Conservation (phyloP, 2,329 filamentous ascomycete genomes). For the Alternaria dauci region DNA sequence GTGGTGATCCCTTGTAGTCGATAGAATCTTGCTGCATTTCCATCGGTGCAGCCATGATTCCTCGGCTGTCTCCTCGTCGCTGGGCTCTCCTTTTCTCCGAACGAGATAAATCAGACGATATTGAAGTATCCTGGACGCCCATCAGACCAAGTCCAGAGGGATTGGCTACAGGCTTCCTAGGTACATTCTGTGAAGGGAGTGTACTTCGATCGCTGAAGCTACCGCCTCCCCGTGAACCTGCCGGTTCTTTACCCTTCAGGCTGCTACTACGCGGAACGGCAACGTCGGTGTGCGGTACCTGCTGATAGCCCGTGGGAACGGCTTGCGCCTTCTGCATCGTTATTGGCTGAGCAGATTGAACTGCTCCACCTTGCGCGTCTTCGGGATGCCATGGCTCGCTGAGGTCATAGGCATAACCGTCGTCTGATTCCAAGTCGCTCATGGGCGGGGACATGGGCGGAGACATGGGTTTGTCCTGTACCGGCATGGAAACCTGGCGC, state of each 20-base stretch:
- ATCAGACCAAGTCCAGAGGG: conserved; percentile 45
- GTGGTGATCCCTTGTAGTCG: conserved; percentile 44
- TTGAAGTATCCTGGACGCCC: conserved; percentile 40
- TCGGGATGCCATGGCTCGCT: conserved; percentile 49
- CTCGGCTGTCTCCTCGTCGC: conserved; percentile 42
- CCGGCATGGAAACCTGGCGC: conserved; percentile 48
- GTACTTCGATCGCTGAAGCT: conserved; percentile 45
- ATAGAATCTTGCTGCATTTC: conserved; percentile 52
- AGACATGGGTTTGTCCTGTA: conserved; percentile 27
- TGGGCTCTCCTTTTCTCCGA: conserved; percentile 45
- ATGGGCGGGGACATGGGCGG: conserved; percentile 27
- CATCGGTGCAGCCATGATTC: conserved; percentile 47
- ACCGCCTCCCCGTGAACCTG: conserved; percentile 33
- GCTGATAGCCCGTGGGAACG: conserved; percentile 16
- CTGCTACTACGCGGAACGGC: conserved; percentile 33
- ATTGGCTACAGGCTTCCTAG: conserved; percentile 32
- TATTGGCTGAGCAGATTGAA: conserved; percentile 26
- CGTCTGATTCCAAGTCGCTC: conserved; percentile 41
- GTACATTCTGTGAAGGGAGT: conserved; percentile 28
- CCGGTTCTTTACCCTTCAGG: conserved; percentile 46
- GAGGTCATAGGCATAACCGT: conserved; percentile 40
- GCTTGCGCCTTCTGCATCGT: conserved; percentile 38
- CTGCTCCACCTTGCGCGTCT: conserved; percentile 25
- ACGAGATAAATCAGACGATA: conserved; percentile 41
- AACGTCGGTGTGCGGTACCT: conserved; percentile 27